Evolutionary conservation across 2,329 filamentous ascomycete species (phyloP).

Genomic region (Malbranchea zuffiana): DNA sequence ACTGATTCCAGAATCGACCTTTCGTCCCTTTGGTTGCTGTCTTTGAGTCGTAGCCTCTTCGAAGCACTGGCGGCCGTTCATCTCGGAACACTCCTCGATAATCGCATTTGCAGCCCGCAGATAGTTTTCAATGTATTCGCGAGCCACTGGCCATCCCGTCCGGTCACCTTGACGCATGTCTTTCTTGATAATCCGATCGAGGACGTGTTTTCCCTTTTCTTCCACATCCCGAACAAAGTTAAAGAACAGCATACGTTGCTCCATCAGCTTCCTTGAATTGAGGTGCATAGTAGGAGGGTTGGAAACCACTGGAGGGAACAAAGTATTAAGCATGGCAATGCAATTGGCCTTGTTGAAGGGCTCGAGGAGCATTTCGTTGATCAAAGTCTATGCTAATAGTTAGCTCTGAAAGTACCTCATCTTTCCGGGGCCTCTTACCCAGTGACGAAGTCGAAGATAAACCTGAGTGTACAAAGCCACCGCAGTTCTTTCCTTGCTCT

Average conservation of each 20-base stretch:
- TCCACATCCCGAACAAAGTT: slow-evolving; percentile 50
- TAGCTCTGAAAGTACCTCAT: not conserved
- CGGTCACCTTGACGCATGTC: slow-evolving; percentile 41
- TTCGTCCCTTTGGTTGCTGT: slow-evolving; percentile 39
- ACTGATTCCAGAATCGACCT: slow-evolving; percentile 54
- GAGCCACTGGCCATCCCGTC: slow-evolving; percentile 45
- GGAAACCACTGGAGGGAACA: slow-evolving; percentile 48
- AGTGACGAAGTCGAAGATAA: slow-evolving; percentile 51
- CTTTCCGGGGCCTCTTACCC: slow-evolving; percentile 38
- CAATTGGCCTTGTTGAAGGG: slow-evolving; percentile 57
- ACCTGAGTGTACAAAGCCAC: slow-evolving; percentile 50
- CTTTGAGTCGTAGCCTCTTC: slow-evolving; percentile 23
- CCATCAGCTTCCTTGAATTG: slow-evolving; percentile 41
- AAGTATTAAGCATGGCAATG: slow-evolving; percentile 56
- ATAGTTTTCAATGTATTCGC: slow-evolving; percentile 46
- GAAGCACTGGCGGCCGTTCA: slow-evolving; percentile 35
- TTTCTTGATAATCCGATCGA: slow-evolving; percentile 45
- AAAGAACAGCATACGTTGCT: slow-evolving; percentile 53
- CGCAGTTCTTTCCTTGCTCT: slow-evolving; percentile 41
- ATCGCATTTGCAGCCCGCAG: slow-evolving; percentile 48
- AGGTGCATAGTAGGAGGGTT: slow-evolving; percentile 42
- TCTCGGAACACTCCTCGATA: slow-evolving; percentile 48
- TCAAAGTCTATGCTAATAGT: slow-evolving; percentile 41
- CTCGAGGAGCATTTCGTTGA: slow-evolving; percentile 53
- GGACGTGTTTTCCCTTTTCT: slow-evolving; percentile 40